Evolutionary conservation across 305 asterid species (phyloP).

Genomic region (Euphrasia arctica): DNA sequence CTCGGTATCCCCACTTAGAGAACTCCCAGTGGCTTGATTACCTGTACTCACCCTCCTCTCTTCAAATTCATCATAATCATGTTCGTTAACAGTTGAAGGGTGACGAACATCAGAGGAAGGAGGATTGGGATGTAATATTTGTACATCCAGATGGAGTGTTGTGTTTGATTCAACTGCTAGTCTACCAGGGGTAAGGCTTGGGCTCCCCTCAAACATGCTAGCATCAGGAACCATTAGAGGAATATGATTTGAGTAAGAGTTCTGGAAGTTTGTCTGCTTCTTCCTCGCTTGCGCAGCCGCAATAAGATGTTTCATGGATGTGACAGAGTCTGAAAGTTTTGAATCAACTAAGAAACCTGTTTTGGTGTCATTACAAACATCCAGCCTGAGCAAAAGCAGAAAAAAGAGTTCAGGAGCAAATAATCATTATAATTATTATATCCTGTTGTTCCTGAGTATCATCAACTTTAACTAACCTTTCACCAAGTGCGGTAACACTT

Average conservation of each 20-base stretch:
- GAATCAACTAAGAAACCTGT: constrained; percentile 39
- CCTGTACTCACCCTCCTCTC: constrained; percentile 73
- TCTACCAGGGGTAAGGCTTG: constrained; percentile 48
- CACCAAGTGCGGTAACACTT: constrained; percentile 35
- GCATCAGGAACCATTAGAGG: constrained; percentile 38
- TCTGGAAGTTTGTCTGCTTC: constrained; percentile 62
- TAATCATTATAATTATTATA: constrained; percentile 16
- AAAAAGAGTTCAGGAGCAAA: constrained; percentile 28
- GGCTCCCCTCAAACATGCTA: constrained; percentile 47
- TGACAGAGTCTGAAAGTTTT: constrained; percentile 46
- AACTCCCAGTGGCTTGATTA: constrained; percentile 56
- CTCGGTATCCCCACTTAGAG: constrained; percentile 86
- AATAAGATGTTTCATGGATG: constrained; percentile 74
- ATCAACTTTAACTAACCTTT: constrained; percentile 51
- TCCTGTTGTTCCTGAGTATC: background rate
- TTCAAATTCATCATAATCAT: constrained; percentile 53
- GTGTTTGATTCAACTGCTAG: constrained; percentile 49
- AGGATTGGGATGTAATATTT: constrained; percentile 42
- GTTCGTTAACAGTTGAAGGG: constrained; percentile 47
- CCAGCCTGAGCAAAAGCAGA: constrained; percentile 49
- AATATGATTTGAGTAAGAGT: constrained; percentile 38
- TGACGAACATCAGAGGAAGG: constrained; percentile 57
- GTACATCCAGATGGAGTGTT: constrained; percentile 40
- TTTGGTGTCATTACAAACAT: constrained; percentile 43
- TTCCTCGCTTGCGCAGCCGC: constrained; percentile 94